Evolutionary conservation across 371 early-diverging fungal genomes (phyloP).

Genomic region (Zychaea mexicana): DNA sequence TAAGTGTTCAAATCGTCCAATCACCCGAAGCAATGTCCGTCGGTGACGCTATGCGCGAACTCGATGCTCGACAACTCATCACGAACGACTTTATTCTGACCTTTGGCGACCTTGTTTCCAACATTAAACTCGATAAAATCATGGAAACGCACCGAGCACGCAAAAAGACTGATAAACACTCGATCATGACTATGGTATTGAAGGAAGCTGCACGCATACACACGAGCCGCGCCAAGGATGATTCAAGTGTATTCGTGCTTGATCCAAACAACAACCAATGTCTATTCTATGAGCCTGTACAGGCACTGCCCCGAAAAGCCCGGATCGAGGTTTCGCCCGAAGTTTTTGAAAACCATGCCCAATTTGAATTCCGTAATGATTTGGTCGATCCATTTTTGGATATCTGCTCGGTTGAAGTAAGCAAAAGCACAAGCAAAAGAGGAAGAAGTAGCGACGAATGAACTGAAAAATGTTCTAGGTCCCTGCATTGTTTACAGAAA

Average conservation of each 20-base stretch:
- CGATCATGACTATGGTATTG: conserved; percentile 95
- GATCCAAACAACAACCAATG: conserved; percentile 80
- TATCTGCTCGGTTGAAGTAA: conserved; percentile 89
- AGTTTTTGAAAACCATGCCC: conserved; percentile 66
- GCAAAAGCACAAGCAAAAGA: not conserved
- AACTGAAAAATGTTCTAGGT: conserved; percentile 58
- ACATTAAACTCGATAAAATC: conserved; percentile 77
- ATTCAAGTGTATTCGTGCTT: conserved; percentile 82
- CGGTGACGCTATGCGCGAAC: conserved; percentile 92
- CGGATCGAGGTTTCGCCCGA: conserved; percentile 65
- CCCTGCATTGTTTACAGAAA: conserved; percentile 94
- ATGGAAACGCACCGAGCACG: conserved; percentile 80
- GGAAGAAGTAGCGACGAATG: too few species aligned
- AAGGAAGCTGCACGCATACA: conserved; percentile 65
- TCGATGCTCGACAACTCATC: conserved; percentile 84
- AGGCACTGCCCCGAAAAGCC: conserved; percentile 64
- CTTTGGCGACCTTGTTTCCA: conserved; percentile 89
- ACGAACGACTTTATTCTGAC: conserved; percentile 91
- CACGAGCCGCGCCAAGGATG: conserved; percentile 64
- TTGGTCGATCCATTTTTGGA: conserved; percentile 92
- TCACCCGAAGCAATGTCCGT: conserved; percentile 82
- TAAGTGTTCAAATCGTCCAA: conserved; percentile 74
- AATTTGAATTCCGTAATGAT: conserved; percentile 84
- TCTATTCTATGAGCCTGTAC: conserved; percentile 78
- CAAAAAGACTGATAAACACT: conserved; percentile 73